Evolutionary conservation across 2,329 filamentous ascomycete species (phyloP).

Genomic region (Aspergillus sp.): DNA sequence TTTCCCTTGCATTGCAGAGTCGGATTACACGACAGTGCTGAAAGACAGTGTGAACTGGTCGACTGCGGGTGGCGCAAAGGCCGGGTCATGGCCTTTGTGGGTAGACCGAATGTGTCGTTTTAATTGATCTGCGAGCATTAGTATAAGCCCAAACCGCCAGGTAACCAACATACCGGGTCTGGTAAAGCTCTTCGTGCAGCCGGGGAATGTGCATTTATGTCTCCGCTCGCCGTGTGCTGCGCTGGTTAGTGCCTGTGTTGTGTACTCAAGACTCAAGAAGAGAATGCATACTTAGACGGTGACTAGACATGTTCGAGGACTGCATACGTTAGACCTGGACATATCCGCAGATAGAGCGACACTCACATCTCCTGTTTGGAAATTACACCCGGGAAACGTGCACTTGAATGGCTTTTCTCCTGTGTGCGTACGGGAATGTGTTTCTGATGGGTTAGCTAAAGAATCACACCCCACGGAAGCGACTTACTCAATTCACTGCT

Average conservation of each 20-base stretch:
- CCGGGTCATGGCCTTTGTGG: conserved; percentile 27
- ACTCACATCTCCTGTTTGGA: conserved; percentile 44
- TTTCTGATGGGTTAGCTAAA: conserved; percentile 33
- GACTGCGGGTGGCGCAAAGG: conserved; percentile 22
- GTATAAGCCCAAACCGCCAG: not conserved
- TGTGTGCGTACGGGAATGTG: conserved; percentile 42
- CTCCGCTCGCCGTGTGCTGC: conserved; percentile 40
- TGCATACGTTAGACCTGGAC: conserved; percentile 11
- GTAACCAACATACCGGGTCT: conserved; percentile 36
- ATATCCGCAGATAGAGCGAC: not conserved
- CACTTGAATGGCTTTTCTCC: conserved; percentile 45
- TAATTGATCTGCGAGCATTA: conserved; percentile 33
- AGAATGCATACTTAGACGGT: conserved; percentile 38
- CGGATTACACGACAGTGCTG: conserved; percentile 12
- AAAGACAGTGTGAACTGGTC: conserved; percentile 21
- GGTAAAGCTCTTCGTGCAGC: conserved; percentile 44
- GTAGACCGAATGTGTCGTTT: conserved; percentile 40
- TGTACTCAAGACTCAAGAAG: not conserved
- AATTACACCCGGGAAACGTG: conserved; percentile 41
- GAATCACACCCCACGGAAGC: not conserved
- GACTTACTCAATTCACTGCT: conserved; percentile 43
- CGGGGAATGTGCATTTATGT: conserved; percentile 39
- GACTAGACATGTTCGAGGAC: conserved; percentile 47
- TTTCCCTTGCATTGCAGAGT: not conserved
- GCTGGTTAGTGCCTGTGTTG: conserved; percentile 7